A percentile compares a stretch with the other conserved stretches of the same genome.
These are phyloP conservation scores for Aspergillus calidoustus DNA, from an alignment of 2,329 filamentous ascomycete genomes.

Conservation along the genomic window DNA sequence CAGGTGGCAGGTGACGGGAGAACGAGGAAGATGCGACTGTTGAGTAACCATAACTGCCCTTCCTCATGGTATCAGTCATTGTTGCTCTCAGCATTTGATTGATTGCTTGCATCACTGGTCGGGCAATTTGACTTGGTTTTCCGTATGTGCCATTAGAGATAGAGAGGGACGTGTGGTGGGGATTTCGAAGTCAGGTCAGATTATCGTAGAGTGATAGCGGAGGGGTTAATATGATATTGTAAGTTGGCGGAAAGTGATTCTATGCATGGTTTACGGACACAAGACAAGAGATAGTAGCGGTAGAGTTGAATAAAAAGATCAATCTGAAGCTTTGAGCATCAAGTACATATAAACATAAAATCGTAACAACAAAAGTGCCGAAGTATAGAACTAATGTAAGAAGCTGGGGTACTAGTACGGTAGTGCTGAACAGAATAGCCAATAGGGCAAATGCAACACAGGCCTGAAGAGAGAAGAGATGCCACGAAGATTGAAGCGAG, in stretches of 20 bases:
- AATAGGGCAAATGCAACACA: background rate
- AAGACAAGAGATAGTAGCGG: background rate
- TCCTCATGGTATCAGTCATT: too few species aligned
- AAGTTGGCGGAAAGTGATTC: background rate
- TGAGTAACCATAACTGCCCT: too few species aligned
- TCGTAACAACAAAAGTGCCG: background rate
- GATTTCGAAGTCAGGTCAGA: too few species aligned
- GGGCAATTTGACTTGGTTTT: too few species aligned
- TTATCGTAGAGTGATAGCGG: too few species aligned
- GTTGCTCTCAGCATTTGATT: too few species aligned
- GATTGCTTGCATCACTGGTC: too few species aligned
- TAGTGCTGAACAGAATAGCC: background rate
- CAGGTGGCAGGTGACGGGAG: too few species aligned
- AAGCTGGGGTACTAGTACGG: background rate
- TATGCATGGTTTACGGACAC: background rate
- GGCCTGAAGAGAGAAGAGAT: background rate
- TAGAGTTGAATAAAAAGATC: background rate
- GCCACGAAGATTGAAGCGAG: constrained; percentile 7
- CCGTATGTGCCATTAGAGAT: too few species aligned
- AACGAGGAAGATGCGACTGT: background rate
- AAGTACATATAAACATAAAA: background rate
- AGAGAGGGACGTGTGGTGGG: too few species aligned
- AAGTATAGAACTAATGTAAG: background rate
- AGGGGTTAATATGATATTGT: too few species aligned
- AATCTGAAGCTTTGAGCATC: background rate